Percentiles rank a stretch among this genome's conserved stretches.
Conservation (phyloP, 2,329 filamentous ascomycete species). For the Cadophora gregata region DNA sequence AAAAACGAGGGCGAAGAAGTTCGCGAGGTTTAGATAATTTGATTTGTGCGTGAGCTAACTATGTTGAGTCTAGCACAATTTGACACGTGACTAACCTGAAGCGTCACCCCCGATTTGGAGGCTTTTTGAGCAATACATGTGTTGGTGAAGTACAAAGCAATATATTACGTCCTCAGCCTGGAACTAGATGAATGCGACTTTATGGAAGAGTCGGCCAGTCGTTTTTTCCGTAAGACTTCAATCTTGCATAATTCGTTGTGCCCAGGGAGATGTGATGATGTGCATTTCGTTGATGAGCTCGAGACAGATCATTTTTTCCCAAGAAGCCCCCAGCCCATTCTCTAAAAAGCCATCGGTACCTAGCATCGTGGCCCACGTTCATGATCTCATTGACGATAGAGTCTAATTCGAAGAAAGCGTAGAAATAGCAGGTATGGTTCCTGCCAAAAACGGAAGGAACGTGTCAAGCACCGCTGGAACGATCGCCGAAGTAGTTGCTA, state of each 20-base stretch:
- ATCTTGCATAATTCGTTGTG: neutral
- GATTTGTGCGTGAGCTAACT: conserved; percentile 8
- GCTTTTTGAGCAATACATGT: neutral
- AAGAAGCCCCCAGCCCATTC: neutral
- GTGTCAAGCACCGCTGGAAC: too few species aligned
- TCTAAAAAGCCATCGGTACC: neutral
- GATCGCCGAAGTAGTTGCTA: too few species aligned
- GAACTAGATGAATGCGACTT: too few species aligned
- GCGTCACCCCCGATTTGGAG: neutral
- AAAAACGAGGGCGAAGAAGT: neutral
- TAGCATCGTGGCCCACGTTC: neutral
- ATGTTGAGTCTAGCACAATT: neutral
- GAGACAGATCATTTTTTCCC: neutral
- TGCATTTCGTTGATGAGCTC: too few species aligned
- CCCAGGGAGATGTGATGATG: neutral
- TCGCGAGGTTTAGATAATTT: conserved; percentile 4
- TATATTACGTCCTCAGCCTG: too few species aligned
- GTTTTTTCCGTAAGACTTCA: neutral
- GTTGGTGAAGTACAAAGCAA: too few species aligned
- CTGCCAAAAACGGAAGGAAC: too few species aligned
- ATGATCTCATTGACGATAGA: neutral
- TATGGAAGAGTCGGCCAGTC: neutral
- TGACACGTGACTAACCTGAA: neutral
- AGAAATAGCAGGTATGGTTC: neutral
- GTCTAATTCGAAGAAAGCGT: neutral